phyloP scores from a whole-genome alignment of 768 basidiomycete genomes.

The Suillus placidus region DNA sequence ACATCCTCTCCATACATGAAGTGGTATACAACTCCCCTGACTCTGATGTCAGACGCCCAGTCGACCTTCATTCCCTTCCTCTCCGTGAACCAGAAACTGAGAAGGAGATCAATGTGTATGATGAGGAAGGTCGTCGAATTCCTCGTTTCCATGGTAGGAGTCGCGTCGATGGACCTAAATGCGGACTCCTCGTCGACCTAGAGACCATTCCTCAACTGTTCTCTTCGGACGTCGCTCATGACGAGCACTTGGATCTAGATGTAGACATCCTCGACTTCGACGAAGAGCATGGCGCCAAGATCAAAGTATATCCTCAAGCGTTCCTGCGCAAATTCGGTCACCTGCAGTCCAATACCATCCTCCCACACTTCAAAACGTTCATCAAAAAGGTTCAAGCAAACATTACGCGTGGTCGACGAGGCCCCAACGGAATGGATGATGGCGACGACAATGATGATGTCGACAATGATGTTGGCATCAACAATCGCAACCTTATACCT shows the following conservation, averaged over 20 bases:
- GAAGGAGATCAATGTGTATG: not conserved
- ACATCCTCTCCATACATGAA: not conserved
- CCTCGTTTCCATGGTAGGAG: not conserved
- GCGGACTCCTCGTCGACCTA: not conserved
- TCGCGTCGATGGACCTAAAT: not conserved
- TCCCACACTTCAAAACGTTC: not conserved
- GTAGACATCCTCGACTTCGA: not conserved
- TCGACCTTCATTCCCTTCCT: not conserved
- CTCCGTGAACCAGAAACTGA: not conserved
- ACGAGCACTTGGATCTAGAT: not conserved
- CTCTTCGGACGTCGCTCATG: not conserved
- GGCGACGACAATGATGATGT: too few species aligned
- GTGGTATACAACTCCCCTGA: not conserved
- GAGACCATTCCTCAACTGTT: not conserved
- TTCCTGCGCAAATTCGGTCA: not conserved
- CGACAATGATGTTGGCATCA: too few species aligned
- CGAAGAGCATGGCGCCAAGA: not conserved
- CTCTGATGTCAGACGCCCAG: not conserved
- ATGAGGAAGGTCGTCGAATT: not conserved
- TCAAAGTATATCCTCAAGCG: not conserved
- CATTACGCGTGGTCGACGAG: not conserved
- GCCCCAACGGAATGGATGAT: too few species aligned
- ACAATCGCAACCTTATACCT: not conserved
- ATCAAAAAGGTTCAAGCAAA: not conserved
- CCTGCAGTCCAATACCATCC: not conserved